Conservation (phyloP, 73 alveolate genomes). For the Breviolum minutum region DNA sequence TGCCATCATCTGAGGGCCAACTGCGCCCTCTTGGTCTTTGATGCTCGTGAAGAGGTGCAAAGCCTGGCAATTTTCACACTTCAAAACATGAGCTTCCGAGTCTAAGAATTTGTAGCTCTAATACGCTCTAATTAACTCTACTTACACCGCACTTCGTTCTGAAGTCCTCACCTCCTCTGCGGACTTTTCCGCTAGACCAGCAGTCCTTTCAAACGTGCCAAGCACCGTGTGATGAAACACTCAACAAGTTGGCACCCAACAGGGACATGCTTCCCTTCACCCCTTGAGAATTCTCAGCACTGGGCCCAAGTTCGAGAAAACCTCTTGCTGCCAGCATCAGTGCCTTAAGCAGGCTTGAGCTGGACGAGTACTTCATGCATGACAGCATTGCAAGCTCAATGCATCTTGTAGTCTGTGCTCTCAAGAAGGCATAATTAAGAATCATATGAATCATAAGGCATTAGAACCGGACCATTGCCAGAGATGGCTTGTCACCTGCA, state of each 20-base stretch:
- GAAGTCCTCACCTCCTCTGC: slow-evolving; percentile 55
- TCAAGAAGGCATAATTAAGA: background rate
- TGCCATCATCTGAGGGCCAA: background rate
- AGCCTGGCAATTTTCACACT: background rate
- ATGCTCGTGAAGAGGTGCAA: slow-evolving; percentile 25
- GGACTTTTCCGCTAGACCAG: slow-evolving; percentile 74
- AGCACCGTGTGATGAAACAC: background rate
- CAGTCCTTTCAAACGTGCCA: background rate
- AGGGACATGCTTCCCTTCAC: no score
- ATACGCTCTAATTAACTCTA: no score
- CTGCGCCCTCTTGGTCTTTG: slow-evolving; percentile 92
- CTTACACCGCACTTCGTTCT: background rate
- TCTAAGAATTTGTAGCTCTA: background rate
- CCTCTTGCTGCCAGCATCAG: slow-evolving; percentile 89
- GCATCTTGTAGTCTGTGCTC: background rate
- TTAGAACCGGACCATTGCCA: slow-evolving; percentile 19
- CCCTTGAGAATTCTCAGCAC: background rate
- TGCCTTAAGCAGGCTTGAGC: slow-evolving; percentile 1
- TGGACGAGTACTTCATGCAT: background rate
- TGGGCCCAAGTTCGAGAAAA: slow-evolving; percentile 65
- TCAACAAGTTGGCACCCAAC: no score
- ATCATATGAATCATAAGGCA: background rate
- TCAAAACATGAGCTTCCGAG: background rate
- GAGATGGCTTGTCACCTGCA: slow-evolving; percentile 36
- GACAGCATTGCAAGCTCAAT: background rate